Percentiles rank a stretch among this genome's conserved stretches.
Evolutionary conservation across 768 basidiomycete species (phyloP).

Genomic region (Termitomyces sp.): DNA sequence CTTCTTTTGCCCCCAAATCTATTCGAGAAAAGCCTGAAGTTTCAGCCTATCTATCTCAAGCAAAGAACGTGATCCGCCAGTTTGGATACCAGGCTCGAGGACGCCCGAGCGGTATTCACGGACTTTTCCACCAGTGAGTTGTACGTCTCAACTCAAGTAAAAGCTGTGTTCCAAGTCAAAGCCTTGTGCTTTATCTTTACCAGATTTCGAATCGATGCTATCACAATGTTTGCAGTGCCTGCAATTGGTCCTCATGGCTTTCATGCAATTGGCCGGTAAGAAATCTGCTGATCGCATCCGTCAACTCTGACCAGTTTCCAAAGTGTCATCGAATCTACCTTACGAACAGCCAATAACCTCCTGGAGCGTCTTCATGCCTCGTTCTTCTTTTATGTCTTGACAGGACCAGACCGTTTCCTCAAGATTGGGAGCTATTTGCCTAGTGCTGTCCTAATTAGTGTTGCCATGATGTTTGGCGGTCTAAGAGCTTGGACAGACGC

Average conservation of each 20-base stretch:
- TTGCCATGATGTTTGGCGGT: constrained; percentile 84
- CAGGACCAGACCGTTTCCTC: constrained; percentile 62
- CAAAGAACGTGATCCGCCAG: constrained; percentile 69
- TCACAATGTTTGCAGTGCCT: constrained; percentile 87
- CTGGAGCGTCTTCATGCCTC: constrained; percentile 96
- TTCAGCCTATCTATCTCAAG: constrained; percentile 53
- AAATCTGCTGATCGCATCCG: constrained; percentile 7
- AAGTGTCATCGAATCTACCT: constrained; percentile 83
- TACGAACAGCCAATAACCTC: constrained; percentile 91
- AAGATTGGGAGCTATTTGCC: constrained; percentile 93
- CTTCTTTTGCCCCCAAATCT: constrained; percentile 45
- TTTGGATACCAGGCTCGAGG: constrained; percentile 75
- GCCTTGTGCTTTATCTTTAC: neutral
- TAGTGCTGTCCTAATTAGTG: constrained; percentile 78
- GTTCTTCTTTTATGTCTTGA: constrained; percentile 92
- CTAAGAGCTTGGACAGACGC: constrained; percentile 69
- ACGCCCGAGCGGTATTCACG: constrained; percentile 85
- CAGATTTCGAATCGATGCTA: constrained; percentile 92
- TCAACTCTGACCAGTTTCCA: constrained; percentile 7
- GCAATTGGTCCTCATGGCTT: constrained; percentile 94
- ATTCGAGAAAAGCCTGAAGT: constrained; percentile 43
- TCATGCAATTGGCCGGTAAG: constrained; percentile 84
- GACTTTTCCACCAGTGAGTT: constrained; percentile 76
- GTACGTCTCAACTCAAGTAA: neutral
- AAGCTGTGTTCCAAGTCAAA: too few species aligned